Evolutionary conservation across 2,329 filamentous ascomycete genomes (phyloP).

Genomic region (Fusarium sp.): DNA sequence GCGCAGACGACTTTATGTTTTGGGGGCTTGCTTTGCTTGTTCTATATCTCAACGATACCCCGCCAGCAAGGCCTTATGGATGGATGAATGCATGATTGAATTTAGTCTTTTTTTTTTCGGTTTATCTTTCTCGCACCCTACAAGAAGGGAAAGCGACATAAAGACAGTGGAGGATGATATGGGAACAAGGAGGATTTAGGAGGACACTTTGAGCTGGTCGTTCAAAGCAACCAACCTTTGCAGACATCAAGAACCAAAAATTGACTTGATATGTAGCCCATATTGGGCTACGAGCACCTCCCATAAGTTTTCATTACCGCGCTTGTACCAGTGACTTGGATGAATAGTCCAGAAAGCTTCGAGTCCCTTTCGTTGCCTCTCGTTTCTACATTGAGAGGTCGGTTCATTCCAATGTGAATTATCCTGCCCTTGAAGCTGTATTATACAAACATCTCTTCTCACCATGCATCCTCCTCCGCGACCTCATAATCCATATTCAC

Average conservation of each 20-base stretch:
- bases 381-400: neutral
- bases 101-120: constrained; percentile 27
- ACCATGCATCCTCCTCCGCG: constrained; percentile 63
- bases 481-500: constrained; percentile 66
- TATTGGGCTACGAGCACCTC: constrained; percentile 27
- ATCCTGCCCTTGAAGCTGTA: neutral
- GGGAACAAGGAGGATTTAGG: neutral
- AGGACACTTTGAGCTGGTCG: constrained; percentile 3
- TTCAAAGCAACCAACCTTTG: neutral
- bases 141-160: constrained; percentile 8
- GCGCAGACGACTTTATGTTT: constrained; percentile 48
- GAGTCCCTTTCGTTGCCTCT: neutral
- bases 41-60: constrained; percentile 56
- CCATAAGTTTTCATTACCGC: neutral
- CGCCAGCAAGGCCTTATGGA: constrained; percentile 49
- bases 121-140: neutral
- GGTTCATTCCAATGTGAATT: neutral
- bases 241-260: constrained; percentile 17
- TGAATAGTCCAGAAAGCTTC: neutral
- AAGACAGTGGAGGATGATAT: constrained; percentile 8
- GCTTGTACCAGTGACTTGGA: neutral
- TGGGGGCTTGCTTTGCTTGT: constrained; percentile 50
- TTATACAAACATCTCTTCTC: constrained; percentile 21
- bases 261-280: constrained; percentile 33
- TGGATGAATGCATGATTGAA: constrained; percentile 44